Evolutionary conservation across 176 grass and related monocot genomes (phyloP).

Genomic region (Eremochloa ophiuroides): DNA sequence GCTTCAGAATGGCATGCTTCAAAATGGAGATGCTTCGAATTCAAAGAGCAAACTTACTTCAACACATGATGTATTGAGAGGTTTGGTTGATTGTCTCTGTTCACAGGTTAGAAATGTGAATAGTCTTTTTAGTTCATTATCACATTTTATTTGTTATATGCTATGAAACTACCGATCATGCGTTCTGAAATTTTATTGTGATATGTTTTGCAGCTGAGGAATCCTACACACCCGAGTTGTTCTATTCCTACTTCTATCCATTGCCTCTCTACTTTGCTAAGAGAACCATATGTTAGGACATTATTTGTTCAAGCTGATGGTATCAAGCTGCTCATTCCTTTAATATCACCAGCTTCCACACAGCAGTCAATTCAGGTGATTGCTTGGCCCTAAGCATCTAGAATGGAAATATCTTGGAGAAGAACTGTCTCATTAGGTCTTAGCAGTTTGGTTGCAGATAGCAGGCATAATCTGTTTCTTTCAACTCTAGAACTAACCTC

Average conservation of each 20-base stretch:
- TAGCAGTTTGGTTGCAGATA: neutral
- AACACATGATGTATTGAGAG: slow-evolving; percentile 67
- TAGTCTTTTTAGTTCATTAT: slow-evolving; percentile 18
- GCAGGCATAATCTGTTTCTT: neutral
- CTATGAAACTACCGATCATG: neutral
- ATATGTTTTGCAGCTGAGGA: slow-evolving; percentile 77
- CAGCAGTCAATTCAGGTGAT: slow-evolving; percentile 95
- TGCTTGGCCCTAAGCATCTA: slow-evolving; percentile 9
- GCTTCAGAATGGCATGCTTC: slow-evolving; percentile 49
- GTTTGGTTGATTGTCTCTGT: slow-evolving; percentile 85
- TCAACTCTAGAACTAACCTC: slow-evolving; percentile 17
- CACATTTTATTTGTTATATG: slow-evolving; percentile 14
- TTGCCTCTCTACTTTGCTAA: slow-evolving; percentile 64
- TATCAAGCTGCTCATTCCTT: slow-evolving; percentile 83
- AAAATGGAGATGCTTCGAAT: slow-evolving; percentile 78
- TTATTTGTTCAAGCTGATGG: slow-evolving; percentile 94
- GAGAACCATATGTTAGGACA: slow-evolving; percentile 59
- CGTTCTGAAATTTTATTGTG: slow-evolving; percentile 15
- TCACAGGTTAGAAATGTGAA: slow-evolving; percentile 65
- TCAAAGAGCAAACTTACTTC: slow-evolving; percentile 81
- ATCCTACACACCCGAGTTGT: slow-evolving; percentile 65
- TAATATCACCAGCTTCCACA: slow-evolving; percentile 81
- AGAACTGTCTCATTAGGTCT: slow-evolving; percentile 1
- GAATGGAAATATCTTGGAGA: slow-evolving; percentile 12
- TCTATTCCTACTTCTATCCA: slow-evolving; percentile 75